These are phyloP conservation scores for Euphorbia corollata DNA, from an alignment of 441 rosid species.

Conservation along the genomic window DNA sequence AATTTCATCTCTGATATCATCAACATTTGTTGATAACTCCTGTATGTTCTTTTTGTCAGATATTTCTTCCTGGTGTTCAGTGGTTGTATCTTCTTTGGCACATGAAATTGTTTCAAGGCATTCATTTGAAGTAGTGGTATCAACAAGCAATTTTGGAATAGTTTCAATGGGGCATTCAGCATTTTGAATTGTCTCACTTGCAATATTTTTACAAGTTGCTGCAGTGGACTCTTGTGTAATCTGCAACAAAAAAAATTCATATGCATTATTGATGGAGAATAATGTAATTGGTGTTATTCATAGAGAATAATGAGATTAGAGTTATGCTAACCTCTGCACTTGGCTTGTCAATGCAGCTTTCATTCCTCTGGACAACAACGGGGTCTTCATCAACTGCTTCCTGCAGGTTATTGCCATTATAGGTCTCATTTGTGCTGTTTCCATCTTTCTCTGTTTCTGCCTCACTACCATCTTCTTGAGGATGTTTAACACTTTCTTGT, in stretches of 20 bases:
- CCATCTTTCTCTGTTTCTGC: conserved; percentile 23
- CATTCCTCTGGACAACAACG: conserved; percentile 11
- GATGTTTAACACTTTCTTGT: conserved; percentile 15
- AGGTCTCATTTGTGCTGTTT: conserved; percentile 7
- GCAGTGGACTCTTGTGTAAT: conserved; percentile 15
- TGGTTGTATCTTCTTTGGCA: conserved; percentile 8
- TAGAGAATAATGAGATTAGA: background rate
- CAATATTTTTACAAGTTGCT: conserved; percentile 12
- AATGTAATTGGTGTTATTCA: background rate
- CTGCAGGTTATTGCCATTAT: conserved; percentile 9
- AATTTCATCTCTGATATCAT: background rate
- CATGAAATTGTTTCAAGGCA: conserved; percentile 10
- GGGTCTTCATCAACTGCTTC: conserved; percentile 16
- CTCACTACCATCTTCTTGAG: conserved; percentile 8
- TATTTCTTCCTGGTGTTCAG: background rate
- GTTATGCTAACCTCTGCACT: conserved; percentile 25
- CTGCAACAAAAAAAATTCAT: conserved; percentile 15
- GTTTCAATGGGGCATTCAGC: conserved; percentile 12
- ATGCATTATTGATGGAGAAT: conserved; percentile 8
- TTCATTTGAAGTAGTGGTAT: conserved; percentile 10
- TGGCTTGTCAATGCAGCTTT: conserved; percentile 7
- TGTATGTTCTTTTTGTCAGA: background rate
- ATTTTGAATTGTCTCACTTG: conserved; percentile 9
- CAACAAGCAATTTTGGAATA: conserved; percentile 9
- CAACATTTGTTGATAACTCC: conserved; percentile 9